Conservation (phyloP, 2,329 filamentous ascomycete genomes). For the Leptographium wingfieldii region DNA sequence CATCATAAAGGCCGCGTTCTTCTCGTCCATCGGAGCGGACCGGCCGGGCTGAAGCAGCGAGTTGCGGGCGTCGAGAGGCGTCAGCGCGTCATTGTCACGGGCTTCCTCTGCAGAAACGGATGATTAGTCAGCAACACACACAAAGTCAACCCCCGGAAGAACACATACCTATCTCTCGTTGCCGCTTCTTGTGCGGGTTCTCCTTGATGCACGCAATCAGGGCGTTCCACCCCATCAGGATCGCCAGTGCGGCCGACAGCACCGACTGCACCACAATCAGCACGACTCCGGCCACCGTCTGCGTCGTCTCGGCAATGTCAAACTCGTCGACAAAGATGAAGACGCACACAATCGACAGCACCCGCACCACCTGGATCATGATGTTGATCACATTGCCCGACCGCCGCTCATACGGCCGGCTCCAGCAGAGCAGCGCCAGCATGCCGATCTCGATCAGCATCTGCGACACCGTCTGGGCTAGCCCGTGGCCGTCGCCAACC, state of each 20-base stretch:
- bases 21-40: slow-evolving; percentile 13
- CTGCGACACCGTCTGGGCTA: slow-evolving; percentile 68
- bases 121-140: background rate
- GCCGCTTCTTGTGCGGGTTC: slow-evolving; percentile 80
- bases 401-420: slow-evolving; percentile 72
- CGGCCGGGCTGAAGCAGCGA: slow-evolving; percentile 60
- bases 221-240: slow-evolving; percentile 81
- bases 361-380: slow-evolving; percentile 75
- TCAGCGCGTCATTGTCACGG: slow-evolving; percentile 69
- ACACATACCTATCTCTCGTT: slow-evolving; percentile 78
- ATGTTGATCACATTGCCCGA: slow-evolving; percentile 91
- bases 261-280: slow-evolving; percentile 84
- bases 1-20: background rate
- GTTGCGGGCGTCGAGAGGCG: slow-evolving; percentile 76
- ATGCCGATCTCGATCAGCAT: slow-evolving; percentile 71
- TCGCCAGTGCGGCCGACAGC: slow-evolving; percentile 69
- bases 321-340: slow-evolving; percentile 90
- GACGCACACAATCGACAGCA: slow-evolving; percentile 79
- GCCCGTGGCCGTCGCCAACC: slow-evolving; percentile 71
- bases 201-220: slow-evolving; percentile 70
- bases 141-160: too few relatives aligned
- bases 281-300: slow-evolving; percentile 87
- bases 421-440: slow-evolving; percentile 69
- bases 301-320: slow-evolving; percentile 77
- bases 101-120: slow-evolving; percentile 5